Percentiles rank a stretch among this genome's conserved stretches.
Evolutionary conservation across 805 yeast species (phyloP).

Genomic region (Geotrichum ghanense): DNA sequence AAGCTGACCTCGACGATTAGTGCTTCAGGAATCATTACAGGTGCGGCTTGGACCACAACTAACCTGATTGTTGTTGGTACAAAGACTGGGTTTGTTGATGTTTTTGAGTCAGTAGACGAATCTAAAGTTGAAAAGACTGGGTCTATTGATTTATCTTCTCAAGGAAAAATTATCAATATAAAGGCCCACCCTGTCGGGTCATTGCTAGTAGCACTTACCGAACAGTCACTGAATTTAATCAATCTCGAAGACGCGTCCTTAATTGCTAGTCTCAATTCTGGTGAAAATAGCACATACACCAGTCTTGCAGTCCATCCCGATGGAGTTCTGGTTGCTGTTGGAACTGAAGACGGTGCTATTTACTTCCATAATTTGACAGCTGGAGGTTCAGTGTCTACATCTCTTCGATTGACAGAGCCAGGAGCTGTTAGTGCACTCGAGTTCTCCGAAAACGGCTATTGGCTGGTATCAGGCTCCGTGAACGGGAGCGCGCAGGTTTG

Average conservation of each 20-base stretch:
- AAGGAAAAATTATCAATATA: not conserved
- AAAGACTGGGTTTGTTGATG: constrained; percentile 12
- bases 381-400: constrained; percentile 27
- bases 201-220: not conserved
- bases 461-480: constrained; percentile 30
- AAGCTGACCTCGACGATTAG: constrained; percentile 2
- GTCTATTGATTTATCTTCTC: not conserved
- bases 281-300: constrained; percentile 5
- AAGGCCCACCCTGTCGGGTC: not conserved
- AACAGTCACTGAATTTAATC: not conserved
- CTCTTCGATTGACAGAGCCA: constrained; percentile 18
- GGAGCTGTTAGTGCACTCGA: constrained; percentile 26
- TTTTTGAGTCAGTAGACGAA: constrained; percentile 2
- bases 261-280: constrained; percentile 9
- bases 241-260: not conserved
- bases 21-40: constrained; percentile 11
- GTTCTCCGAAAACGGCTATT: constrained; percentile 58
- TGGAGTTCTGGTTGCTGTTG: constrained; percentile 36
- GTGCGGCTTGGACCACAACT: constrained; percentile 8
- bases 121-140: not conserved
- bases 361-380: constrained; percentile 31
- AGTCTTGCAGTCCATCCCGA: constrained; percentile 33
- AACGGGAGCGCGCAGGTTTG: constrained; percentile 30
- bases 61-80: constrained; percentile 9
- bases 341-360: constrained; percentile 26